Evolutionary conservation across 148 eudicot genomes (phyloP), one percentile per base, ranked within the genome.

Genomic region (Camellia lanceoleosa): DNA sequence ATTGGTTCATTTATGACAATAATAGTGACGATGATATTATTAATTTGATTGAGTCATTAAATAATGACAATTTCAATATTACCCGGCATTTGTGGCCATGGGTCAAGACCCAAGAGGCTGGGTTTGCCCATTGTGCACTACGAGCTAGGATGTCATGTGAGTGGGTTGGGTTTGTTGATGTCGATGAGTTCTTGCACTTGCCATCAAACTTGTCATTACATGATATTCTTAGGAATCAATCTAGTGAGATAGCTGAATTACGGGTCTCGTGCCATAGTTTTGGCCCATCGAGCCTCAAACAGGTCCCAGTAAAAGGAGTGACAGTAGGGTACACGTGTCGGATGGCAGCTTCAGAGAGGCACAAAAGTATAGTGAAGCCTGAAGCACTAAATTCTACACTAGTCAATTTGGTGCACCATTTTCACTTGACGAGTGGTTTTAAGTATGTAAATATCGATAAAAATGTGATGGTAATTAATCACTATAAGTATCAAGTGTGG

Each of bases 51-150:
- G 80, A 84, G 11, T 77, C 62, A 43, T 78, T 90, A n/a, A 78
- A 68, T 10, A 42, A 60, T 47, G 77, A 16, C 0, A 75, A 83
- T 19, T 74, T 79, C 69, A 87, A 90, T 63, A 72, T 90, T 11
- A 88, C 79, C 0, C 47, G 91, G n/a, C 90, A 88, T 74, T 12
- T 80, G 49, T 90, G 93, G 93, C 93, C 91, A 0, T 90, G 93
- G 93, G 84, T 90, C 80, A 90, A 90, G 85, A 85, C 86, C 6
- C 93, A 90, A 52, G 93, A 90, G 72, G 91, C 93, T 2, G 91
- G 91, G n/a, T 90, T 90, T 8, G 84, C 91, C 5, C 93, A 90
- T 18, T 90, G 93, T 42, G 91, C 89, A 0, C 9, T 88, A 67
- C 80, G 88, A 55, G 93, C 93, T 3, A 81, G 87, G 56, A 87